Conservation (phyloP, 129 eudicot species). For the Glebionis coronaria region DNA sequence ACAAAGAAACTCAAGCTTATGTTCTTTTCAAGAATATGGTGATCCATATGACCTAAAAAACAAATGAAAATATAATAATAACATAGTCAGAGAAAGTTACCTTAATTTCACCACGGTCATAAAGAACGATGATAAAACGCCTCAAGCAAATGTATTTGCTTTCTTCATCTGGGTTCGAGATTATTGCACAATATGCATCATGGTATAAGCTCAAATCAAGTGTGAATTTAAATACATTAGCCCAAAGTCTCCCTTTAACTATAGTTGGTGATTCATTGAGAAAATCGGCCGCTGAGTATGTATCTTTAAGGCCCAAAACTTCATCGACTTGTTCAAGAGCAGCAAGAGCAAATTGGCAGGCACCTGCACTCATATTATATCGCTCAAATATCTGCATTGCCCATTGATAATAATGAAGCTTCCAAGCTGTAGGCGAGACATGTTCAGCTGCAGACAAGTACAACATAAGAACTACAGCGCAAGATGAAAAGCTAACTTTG, state of each 20-base stretch:
- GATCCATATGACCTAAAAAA: not conserved
- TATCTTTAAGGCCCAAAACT: constrained; percentile 42
- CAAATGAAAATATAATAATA: constrained; percentile 7
- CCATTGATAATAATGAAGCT: constrained; percentile 96
- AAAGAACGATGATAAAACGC: constrained; percentile 92
- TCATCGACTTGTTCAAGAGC: constrained; percentile 99
- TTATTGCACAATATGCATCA: constrained; percentile 94
- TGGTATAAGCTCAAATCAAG: constrained; percentile 67
- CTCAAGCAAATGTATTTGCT: constrained; percentile 90
- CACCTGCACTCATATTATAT: constrained; percentile 75
- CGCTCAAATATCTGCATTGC: constrained; percentile 97
- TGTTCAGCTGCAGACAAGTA: constrained; percentile 46
- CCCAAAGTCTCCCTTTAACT: constrained; percentile 96
- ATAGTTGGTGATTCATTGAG: constrained; percentile 61
- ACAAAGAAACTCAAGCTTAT: constrained; percentile 13
- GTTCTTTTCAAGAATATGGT: not conserved
- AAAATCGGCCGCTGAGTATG: constrained; percentile 30
- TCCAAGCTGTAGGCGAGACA: constrained; percentile 75
- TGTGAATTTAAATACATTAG: constrained; percentile 84
- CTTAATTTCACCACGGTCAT: constrained; percentile 88
- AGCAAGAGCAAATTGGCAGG: constrained; percentile 94
- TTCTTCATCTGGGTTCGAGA: constrained; percentile 97
- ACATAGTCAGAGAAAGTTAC: constrained; percentile 34
- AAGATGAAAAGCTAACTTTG: constrained; percentile 9
- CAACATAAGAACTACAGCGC: constrained; percentile 7